Base-by-base conservation (phyloP, 768 basidiomycete genomes). In the Tulasnella sp. region DNA sequence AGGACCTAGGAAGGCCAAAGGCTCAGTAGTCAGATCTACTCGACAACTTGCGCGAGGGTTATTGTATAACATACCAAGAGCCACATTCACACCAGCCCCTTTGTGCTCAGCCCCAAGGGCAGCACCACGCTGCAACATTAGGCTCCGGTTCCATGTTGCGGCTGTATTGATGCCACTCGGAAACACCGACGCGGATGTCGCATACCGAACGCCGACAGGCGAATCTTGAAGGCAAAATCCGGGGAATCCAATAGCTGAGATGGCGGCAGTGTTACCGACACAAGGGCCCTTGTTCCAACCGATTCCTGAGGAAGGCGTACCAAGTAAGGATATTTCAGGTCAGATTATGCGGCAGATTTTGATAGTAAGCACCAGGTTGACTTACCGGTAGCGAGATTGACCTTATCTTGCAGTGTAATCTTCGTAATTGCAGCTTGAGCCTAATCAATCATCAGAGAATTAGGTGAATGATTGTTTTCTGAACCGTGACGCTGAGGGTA, bases 61-160 rank as follows among this genome's bases (percentile, higher is more conserved):
- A 7, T 34, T 2, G n/a, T 47, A 43, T 24, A 50, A 61, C 59
- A 15, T 58, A 53, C 53, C 63, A 5, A 64, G 54, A 10, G 69
- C 71, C 29, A 73, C 65, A 68, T 84, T 67, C 8, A 81, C 76
- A 24, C 84, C 84, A 68, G 83, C 81, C 42, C 77, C 80, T 47
- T 73, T 73, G 70, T 80, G 80, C 66, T 86, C 85, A 23, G 73
- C 67, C 1, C 83, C 84, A 67, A 85, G 76, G 13, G 80, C 79
- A 17, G 67, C 68, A 10, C 80, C 83, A 38, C 83, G 74, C 50
- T 75, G 71, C 63, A 77, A 74, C 72, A 84, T 82, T 26, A 86
- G 70, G 4, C 74, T 75, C 38, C 79, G 74, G 63, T 79, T 78
- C 65, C 78, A 80, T 5, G 78, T 78, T 9, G 78, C 73, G 21